Evolutionary conservation across 2,329 filamentous ascomycete species (phyloP), one percentile per base, ranked within the genome.

Genomic region (Domatiomyces globalis): DNA sequence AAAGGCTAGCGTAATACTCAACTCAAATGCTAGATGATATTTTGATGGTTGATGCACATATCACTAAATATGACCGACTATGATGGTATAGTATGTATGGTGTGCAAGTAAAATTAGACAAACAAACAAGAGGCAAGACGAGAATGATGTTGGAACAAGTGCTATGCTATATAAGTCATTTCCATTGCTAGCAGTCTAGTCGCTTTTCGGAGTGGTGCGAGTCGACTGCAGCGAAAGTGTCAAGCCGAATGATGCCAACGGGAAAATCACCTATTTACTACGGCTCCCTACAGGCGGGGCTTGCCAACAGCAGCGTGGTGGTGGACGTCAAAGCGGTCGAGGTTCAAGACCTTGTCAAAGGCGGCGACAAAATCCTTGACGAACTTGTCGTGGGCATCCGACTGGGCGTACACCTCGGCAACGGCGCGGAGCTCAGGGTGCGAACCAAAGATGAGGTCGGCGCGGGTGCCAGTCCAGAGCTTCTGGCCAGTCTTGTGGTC

Each of bases 261-360:
- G 29, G 2, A 33, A 10, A 33, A 33, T 15, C 9, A 15, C 15
- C 12, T 15, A 39, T 39, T 39, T 10, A 39, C 15, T 15, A 39
- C 12, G 10, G 2, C 33, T 15, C 15, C 33, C 33, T 39, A 56
- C 36, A 56, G 51, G 8, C 46, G 29, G 2, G 54, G 44, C 49
- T 56, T 56, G 42, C 45, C 45, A 46, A 45, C 10, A 29, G 17
- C 46, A 8, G 36, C 9, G 15, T 55, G 53, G 15, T 50, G 58
- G 3, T 50, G 50, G n/a, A 79, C 54, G 57, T 87, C 84, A 62
- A 80, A 87, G 10, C 84, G 76, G 64, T 87, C 84, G 51, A 83
- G 63, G 63, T 84, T 82, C 78, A 83, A 83, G 9, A 87, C 78
- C 79, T 87, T 87, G 61, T 73, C 71, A 84, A 84, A 87, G 2